A percentile compares a stretch with the other conserved stretches of the same genome.
Conservation (phyloP, 2,329 filamentous ascomycete genomes). For the Alternaria alternata region DNA sequence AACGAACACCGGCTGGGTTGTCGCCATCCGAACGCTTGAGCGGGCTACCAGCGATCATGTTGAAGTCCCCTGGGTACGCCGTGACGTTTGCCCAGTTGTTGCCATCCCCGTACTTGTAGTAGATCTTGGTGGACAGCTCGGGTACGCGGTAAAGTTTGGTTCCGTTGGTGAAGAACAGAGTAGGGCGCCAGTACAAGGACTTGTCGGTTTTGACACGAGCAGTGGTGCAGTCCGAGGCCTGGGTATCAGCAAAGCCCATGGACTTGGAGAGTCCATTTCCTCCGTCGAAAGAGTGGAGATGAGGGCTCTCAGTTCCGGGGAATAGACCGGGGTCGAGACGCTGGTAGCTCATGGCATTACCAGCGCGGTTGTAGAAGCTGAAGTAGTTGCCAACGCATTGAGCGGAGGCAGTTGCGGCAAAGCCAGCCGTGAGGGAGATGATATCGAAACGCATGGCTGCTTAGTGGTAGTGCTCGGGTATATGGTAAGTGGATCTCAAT, state of each 20-base stretch:
- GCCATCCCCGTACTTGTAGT: slow-evolving; percentile 51
- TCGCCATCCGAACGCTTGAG: slow-evolving; percentile 40
- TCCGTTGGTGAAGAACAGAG: slow-evolving; percentile 48
- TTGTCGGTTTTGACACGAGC: slow-evolving; percentile 50
- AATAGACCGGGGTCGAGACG: slow-evolving; percentile 47
- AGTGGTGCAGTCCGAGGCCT: slow-evolving; percentile 46
- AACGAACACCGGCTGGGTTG: slow-evolving; percentile 43
- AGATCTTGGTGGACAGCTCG: slow-evolving; percentile 46
- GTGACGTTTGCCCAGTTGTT: slow-evolving; percentile 46
- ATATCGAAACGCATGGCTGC: slow-evolving; percentile 41
- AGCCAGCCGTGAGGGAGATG: slow-evolving; percentile 37
- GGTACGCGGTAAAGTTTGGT: slow-evolving; percentile 49
- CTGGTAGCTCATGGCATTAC: slow-evolving; percentile 46
- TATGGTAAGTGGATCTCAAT: slow-evolving; percentile 17
- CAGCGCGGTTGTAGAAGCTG: slow-evolving; percentile 49
- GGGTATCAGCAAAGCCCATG: slow-evolving; percentile 37
- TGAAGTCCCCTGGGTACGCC: slow-evolving; percentile 48
- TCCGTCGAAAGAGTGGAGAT: slow-evolving; percentile 52
- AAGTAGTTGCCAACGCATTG: slow-evolving; percentile 51
- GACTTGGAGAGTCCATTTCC: slow-evolving; percentile 43
- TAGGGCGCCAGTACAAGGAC: slow-evolving; percentile 50
- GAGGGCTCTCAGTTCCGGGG: slow-evolving; percentile 44
- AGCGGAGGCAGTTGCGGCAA: slow-evolving; percentile 43
- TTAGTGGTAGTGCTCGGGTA: slow-evolving; percentile 8
- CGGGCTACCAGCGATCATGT: slow-evolving; percentile 48